Percentiles rank a stretch among this genome's conserved stretches.
These are phyloP conservation scores for Trametes pubescens DNA, from an alignment of 1,284 basidiomycete genomes.

Conservation along the genomic window DNA sequence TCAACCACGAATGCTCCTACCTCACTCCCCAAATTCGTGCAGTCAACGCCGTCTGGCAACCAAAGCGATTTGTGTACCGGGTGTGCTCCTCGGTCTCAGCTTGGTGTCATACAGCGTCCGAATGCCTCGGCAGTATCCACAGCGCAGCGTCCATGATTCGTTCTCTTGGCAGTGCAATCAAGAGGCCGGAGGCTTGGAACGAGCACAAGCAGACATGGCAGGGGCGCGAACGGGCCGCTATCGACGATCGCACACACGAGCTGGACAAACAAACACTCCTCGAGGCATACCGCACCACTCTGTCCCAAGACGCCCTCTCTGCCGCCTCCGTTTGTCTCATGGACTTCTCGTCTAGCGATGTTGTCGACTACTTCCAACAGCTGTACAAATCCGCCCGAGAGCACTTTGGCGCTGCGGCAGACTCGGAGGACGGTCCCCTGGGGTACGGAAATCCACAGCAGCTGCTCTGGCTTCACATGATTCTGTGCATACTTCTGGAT, in stretches of 20 bases:
- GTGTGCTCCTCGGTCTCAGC: too few species aligned
- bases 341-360: not conserved
- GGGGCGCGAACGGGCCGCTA: not conserved
- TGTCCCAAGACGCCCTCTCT: not conserved
- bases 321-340: not conserved
- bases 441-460: not conserved
- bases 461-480: not conserved
- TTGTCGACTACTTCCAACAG: conserved; percentile 1
- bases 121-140: too few species aligned
- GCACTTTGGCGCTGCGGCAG: not conserved
- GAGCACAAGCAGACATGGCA: not conserved
- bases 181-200: too few species aligned
- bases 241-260: not conserved
- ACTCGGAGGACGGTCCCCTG: not conserved
- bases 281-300: not conserved
- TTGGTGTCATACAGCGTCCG: not conserved
- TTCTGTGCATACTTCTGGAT: not conserved
- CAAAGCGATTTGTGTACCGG: not conserved
- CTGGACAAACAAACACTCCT: not conserved
- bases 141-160: too few species aligned
- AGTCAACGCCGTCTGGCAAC: not conserved
- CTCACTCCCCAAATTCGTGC: not conserved
- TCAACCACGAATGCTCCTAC: not conserved
- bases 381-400: not conserved
- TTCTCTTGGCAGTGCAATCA: too few species aligned